phyloP scores from a whole-genome alignment of 2,329 filamentous ascomycete species.

The Trichoderma endophyticum region DNA sequence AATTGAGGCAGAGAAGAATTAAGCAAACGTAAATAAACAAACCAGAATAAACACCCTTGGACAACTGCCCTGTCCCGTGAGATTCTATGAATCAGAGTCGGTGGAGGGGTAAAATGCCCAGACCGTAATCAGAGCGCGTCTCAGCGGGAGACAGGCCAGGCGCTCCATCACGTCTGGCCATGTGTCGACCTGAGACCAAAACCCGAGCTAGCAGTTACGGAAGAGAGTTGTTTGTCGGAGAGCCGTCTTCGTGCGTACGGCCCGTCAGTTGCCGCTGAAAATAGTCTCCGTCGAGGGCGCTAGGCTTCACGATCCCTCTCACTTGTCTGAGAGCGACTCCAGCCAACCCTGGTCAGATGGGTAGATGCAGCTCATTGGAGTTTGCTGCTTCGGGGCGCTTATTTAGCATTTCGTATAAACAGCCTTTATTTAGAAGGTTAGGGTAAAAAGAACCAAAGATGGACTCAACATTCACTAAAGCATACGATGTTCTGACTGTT shows the following conservation, averaged over 20 bases:
- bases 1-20: background rate
- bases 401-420: background rate
- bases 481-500: background rate
- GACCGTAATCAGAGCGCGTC: background rate
- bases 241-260: background rate
- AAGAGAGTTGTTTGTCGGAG: background rate
- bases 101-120: background rate
- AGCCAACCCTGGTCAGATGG: background rate
- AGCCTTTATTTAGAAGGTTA: background rate
- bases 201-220: background rate
- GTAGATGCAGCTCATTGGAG: background rate
- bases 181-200: slow-evolving; percentile 5
- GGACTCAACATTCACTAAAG: background rate
- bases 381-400: background rate
- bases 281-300: slow-evolving; percentile 1
- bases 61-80: background rate
- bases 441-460: background rate
- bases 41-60: background rate
- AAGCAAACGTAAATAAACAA: background rate
- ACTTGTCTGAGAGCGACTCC: background rate
- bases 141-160: background rate
- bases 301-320: background rate
- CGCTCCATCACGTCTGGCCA: background rate
- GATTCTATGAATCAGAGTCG: background rate
- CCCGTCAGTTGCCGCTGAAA: slow-evolving; percentile 1